Base-by-base conservation (phyloP, 352 stramenopile genomes). In the Pythium phragmitis region DNA sequence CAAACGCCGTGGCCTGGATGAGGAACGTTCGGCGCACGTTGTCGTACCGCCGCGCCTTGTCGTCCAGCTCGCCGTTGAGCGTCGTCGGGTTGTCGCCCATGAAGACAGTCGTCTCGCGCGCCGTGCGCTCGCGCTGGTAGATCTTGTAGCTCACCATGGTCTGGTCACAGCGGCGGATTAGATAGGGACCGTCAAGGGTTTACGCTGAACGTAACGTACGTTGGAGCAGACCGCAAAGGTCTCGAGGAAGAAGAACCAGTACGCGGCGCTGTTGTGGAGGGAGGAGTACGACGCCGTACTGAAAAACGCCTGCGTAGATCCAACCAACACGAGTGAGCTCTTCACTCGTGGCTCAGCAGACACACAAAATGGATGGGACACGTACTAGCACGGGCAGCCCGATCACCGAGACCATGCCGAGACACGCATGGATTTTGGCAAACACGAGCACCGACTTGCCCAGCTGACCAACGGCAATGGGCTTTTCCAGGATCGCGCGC, bases 201-300 rank as follows among this genome's bases (percentile, higher is more conserved):
- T 28, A 42, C 36, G 36, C 14, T 6, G 9, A 42, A 11, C 9
- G 17, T 8, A 3, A 60, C 64, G 43, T 72, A 89, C 82, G 59
- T 91, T 89, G 60, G 83, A 68, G 49, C 80, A 77, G 21, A 89
- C 61, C 9, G 80, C 78, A 39, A 85, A 28, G 2, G 78, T 81
- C 63, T 89, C 74, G 52, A 91, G 67, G 46, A 82, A 64, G 60
- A 91, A 89, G 70, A 91, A 89, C 65, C 70, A 87, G 61, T 88
- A 88, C 48, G 79, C 79, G 1, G 73, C 75, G 49, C 74, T 68
- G 58, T 87, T 85, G 70, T 91, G 82, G 39, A 83, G 17, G 7
- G 65, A 67, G 30, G 79, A 78, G 62, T 85, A 88, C 50, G 72
- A 76, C 26, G 80, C 56, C 33, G 79, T 88, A 59, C 73, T 85